A percentile compares a stretch with the other conserved stretches of the same genome.
These are phyloP conservation scores for Coemansia sp. DNA, from an alignment of 192 early-diverging fungal species.

Conservation along the genomic window DNA sequence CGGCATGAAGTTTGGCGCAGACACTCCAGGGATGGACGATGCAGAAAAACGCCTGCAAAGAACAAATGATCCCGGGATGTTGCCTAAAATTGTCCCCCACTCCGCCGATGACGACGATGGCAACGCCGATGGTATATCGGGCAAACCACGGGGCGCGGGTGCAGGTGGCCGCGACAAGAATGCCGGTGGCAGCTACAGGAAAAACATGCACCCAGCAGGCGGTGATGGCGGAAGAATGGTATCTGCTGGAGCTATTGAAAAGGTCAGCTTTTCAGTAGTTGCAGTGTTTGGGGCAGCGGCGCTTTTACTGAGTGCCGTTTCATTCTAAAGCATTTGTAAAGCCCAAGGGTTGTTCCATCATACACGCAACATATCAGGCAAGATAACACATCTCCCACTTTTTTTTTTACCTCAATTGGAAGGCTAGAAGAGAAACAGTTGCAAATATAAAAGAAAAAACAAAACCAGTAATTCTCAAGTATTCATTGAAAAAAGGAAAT, in stretches of 20 bases:
- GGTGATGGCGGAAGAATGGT: neutral
- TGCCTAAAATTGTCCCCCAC: constrained; percentile 42
- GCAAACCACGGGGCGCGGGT: neutral
- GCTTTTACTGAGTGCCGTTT: neutral
- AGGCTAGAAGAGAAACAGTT: too few relatives aligned
- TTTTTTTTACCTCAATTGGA: too few relatives aligned
- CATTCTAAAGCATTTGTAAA: too few relatives aligned
- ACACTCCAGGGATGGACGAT: constrained; percentile 14
- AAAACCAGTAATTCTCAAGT: neutral
- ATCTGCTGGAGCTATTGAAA: neutral
- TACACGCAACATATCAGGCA: too few relatives aligned
- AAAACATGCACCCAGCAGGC: neutral
- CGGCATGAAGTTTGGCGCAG: constrained; percentile 50
- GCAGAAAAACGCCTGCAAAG: constrained; percentile 5
- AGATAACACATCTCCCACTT: too few relatives aligned
- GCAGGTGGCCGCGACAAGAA: constrained; percentile 9
- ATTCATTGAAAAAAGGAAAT: neutral
- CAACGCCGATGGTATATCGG: neutral
- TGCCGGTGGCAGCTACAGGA: constrained; percentile 4
- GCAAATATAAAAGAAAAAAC: neutral
- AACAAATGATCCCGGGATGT: constrained; percentile 24
- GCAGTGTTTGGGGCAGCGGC: neutral
- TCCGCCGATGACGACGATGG: constrained; percentile 9
- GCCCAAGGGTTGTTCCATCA: too few relatives aligned
- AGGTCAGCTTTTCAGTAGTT: neutral